phyloP scores from a whole-genome alignment of 2,329 filamentous ascomycete genomes.

The Arthrobotrys iridis region DNA sequence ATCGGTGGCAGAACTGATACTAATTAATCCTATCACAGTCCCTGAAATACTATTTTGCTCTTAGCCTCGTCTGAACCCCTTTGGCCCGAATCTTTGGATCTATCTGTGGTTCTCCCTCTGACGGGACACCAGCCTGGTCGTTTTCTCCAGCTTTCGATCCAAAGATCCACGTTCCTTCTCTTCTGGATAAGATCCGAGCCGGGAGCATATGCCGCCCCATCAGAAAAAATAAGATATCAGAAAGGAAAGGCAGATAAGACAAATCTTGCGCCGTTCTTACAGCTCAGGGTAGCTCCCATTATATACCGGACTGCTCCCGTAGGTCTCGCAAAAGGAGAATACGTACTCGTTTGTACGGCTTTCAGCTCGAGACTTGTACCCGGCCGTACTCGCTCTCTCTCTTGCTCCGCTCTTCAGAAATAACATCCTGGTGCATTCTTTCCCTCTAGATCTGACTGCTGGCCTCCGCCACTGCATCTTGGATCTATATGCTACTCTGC shows the following conservation, averaged over 20 bases:
- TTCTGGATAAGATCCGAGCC: neutral
- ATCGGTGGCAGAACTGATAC: slow-evolving; percentile 24
- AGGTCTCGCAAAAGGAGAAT: slow-evolving; percentile 3
- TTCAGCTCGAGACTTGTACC: slow-evolving; percentile 19
- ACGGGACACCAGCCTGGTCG: neutral
- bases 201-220: neutral
- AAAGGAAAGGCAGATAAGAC: neutral
- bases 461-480: neutral
- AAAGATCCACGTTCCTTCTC: neutral
- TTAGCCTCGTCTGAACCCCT: neutral
- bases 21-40: slow-evolving; percentile 33
- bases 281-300: slow-evolving; percentile 27
- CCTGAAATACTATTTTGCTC: neutral
- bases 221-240: neutral
- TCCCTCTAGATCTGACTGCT: neutral
- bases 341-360: slow-evolving; percentile 21
- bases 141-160: slow-evolving; percentile 8
- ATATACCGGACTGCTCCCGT: slow-evolving; percentile 27
- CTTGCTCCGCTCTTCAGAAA: neutral
- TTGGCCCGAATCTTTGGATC: slow-evolving; percentile 13
- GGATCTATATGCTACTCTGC: slow-evolving; percentile 18
- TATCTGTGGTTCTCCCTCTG: too few species aligned
- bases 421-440: slow-evolving; percentile 24
- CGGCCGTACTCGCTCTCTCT: slow-evolving; percentile 6
- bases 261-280: neutral